A percentile compares a stretch with the other conserved stretches of the same genome.
Conservation (phyloP, 2,329 filamentous ascomycete species). For the Fusarium penzigii region DNA sequence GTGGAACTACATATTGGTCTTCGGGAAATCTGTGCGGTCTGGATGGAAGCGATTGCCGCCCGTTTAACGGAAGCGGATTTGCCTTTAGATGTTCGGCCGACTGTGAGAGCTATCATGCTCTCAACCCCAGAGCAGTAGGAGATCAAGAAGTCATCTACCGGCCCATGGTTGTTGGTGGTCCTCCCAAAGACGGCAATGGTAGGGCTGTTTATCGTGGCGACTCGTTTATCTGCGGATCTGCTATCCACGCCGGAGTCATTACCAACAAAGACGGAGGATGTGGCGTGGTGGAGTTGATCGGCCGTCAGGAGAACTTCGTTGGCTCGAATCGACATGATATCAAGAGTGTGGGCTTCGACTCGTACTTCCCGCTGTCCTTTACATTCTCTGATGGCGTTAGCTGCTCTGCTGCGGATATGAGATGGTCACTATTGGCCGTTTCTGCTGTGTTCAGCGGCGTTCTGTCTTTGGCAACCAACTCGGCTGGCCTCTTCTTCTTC, state of each 20-base stretch:
- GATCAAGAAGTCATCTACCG: conserved; percentile 65
- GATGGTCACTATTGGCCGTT: conserved; percentile 82
- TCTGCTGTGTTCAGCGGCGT: conserved; percentile 77
- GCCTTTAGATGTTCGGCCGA: conserved; percentile 75
- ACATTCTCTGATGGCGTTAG: conserved; percentile 68
- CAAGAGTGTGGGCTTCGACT: conserved; percentile 74
- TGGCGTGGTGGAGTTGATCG: conserved; percentile 75
- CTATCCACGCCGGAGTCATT: conserved; percentile 81
- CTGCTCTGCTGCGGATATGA: conserved; percentile 72
- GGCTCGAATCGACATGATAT: conserved; percentile 73
- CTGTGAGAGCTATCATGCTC: conserved; percentile 64
- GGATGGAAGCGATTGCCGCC: conserved; percentile 73
- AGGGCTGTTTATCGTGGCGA: conserved; percentile 78
- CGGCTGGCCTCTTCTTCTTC: conserved; percentile 81
- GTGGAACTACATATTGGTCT: conserved; percentile 70
- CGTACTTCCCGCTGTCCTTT: conserved; percentile 87
- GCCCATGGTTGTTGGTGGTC: conserved; percentile 69
- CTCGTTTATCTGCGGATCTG: conserved; percentile 83
- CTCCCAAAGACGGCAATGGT: conserved; percentile 43
- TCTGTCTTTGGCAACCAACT: conserved; percentile 79
- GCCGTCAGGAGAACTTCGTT: conserved; percentile 64
- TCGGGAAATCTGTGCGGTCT: conserved; percentile 72
- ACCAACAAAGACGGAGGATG: conserved; percentile 74
- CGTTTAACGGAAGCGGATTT: conserved; percentile 69
- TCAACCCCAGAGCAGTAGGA: conserved; percentile 76